phyloP scores from a whole-genome alignment of 305 asterid genomes.

The Andrographis paniculata region DNA sequence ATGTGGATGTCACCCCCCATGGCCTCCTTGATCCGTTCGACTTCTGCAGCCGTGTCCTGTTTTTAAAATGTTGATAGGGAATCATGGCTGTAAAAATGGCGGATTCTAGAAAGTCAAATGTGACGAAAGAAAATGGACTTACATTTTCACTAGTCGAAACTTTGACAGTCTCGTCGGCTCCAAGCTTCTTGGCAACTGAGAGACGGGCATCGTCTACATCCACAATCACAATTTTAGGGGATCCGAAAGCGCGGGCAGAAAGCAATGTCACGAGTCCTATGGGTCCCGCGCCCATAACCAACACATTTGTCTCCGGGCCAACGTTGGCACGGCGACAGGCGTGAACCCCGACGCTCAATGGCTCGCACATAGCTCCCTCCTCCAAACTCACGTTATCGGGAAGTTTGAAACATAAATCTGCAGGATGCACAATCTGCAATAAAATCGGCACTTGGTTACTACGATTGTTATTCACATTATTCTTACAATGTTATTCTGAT shows the following conservation, averaged over 20 bases:
- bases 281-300: conserved; percentile 92
- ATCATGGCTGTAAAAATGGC: no score
- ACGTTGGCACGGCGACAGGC: conserved; percentile 83
- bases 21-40: conserved; percentile 50
- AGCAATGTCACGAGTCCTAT: conserved; percentile 83
- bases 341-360: conserved; percentile 83
- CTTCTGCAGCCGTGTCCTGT: conserved; percentile 59
- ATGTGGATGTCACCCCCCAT: conserved; percentile 54
- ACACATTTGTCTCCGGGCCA: conserved; percentile 69
- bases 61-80: background rate
- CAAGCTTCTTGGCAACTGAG: conserved; percentile 71
- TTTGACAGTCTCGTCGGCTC: conserved; percentile 66
- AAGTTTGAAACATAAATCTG: conserved; percentile 69
- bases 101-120: background rate
- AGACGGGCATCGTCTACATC: conserved; percentile 79
- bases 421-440: conserved; percentile 80
- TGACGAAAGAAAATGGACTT: conserved; percentile 13
- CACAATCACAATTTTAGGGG: conserved; percentile 66
- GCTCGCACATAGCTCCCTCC: conserved; percentile 96
- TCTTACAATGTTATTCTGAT: no score
- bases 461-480: background rate
- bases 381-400: conserved; percentile 79
- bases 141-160: conserved; percentile 57
- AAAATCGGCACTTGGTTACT: background rate
- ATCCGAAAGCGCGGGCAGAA: conserved; percentile 82